Evolutionary conservation across 768 basidiomycete species (phyloP), one percentile per base, ranked within the genome.

Genomic region (Agaricus blazei): DNA sequence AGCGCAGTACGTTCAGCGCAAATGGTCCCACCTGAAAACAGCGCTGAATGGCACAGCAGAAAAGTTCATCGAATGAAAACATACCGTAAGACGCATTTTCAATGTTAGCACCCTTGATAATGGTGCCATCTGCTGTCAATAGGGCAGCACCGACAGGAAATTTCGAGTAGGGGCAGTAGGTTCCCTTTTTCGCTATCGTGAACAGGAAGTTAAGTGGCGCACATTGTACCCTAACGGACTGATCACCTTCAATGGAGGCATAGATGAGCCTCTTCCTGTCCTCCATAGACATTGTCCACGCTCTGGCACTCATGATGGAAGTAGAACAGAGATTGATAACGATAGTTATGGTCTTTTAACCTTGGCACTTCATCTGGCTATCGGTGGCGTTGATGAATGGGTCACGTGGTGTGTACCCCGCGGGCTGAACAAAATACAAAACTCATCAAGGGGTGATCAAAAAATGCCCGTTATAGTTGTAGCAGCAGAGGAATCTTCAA

Each of bases 1-100:
- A 99, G 75, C 0, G 95, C 95, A 0, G 96, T 98, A 29, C 95
- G 76, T 67, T 99, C 96, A 0, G 96, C 96, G 61, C 96, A 98
- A 57, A 98, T 95, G 0, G 89, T 82, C 1, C 82, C 92, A 4
- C 94, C 94, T 96, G 55, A 11, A 51, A 44, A 11, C 15, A 48
- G 3, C 27, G 7, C 19, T n/a, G 7, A 51, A 26, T 24, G 15
- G 26, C 34, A 48, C 19, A 51, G 0, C 11, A 36, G 8, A 43
- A 47, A 11, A 40, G 9, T 42, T 23, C 28, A 51, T 44, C 48
- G n/a, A 11, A 38, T 28, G 28, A 31, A 26, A 7, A 63, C 74
- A n/a, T 56, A 94, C 95, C 93, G 63, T 92, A 91, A 0, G 89
- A 88, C 0, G 93, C 93, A 63, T 97, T 98, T 73, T 99, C 97